Percentiles rank a stretch among this genome's conserved stretches.
Evolutionary conservation across 129 eudicot genomes (phyloP).

Genomic region (Saposhnikovia divaricata): DNA sequence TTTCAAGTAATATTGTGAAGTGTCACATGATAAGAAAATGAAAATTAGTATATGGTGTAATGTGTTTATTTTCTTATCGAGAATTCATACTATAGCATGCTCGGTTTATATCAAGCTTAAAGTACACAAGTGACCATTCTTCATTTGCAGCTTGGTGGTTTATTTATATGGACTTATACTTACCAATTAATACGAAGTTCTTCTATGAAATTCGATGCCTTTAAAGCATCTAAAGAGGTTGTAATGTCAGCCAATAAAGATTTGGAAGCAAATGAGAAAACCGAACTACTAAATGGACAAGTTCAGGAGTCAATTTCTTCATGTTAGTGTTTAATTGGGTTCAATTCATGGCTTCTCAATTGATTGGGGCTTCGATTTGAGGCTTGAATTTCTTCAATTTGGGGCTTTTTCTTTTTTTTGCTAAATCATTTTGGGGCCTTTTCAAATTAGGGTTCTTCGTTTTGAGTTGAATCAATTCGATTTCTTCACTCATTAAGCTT

Average conservation of each 20-base stretch:
- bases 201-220: slow-evolving; percentile 21
- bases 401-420: too few species aligned
- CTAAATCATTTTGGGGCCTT: too few species aligned
- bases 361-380: too few species aligned
- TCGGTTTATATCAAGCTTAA: not conserved
- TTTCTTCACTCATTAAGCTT: too few species aligned
- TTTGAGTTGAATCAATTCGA: too few species aligned
- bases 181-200: slow-evolving; percentile 59
- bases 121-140: not conserved
- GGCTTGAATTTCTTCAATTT: too few species aligned
- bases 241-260: slow-evolving; percentile 44
- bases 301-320: slow-evolving; percentile 19
- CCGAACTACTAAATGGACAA: slow-evolving; percentile 45
- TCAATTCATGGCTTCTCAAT: too few species aligned
- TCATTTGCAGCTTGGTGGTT: slow-evolving; percentile 54
- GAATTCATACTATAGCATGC: not conserved
- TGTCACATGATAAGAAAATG: too few species aligned
- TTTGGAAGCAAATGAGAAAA: slow-evolving; percentile 38
- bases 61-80: not conserved
- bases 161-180: slow-evolving; percentile 76
- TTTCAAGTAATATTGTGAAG: too few species aligned
- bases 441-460: too few species aligned
- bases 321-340: too few species aligned
- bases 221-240: slow-evolving; percentile 29
- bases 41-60: not conserved